Evolutionary conservation across 2,329 filamentous ascomycete species (phyloP).

Genomic region (Hypomyces perniciosus): DNA sequence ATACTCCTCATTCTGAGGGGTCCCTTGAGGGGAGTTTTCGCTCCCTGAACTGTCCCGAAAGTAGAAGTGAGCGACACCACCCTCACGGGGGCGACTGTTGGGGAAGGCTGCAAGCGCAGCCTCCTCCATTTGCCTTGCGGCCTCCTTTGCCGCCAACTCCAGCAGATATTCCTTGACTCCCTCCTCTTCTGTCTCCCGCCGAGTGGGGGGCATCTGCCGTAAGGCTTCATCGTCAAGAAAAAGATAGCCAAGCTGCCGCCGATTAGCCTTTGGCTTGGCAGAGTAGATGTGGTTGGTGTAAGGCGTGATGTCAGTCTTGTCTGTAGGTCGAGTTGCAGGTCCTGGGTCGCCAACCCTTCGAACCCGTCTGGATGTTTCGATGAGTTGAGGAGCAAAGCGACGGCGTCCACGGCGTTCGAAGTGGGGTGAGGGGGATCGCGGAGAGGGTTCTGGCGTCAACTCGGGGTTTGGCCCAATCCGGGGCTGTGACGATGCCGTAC

Average conservation of each 20-base stretch:
- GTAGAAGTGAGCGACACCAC: constrained; percentile 65
- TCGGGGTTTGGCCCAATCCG: constrained; percentile 49
- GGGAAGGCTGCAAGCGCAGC: constrained; percentile 70
- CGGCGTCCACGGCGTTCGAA: constrained; percentile 38
- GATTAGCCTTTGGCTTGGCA: constrained; percentile 34
- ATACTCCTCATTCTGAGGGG: constrained; percentile 26
- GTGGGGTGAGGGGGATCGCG: constrained; percentile 42
- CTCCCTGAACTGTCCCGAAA: constrained; percentile 59
- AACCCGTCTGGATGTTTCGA: constrained; percentile 71
- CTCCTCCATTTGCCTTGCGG: constrained; percentile 74
- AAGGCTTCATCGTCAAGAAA: constrained; percentile 23
- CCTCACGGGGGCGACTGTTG: constrained; percentile 62
- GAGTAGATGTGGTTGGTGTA: constrained; percentile 57
- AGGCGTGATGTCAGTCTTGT: constrained; percentile 67
- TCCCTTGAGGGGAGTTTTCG: constrained; percentile 39
- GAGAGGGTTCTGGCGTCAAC: constrained; percentile 48
- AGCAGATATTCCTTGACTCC: constrained; percentile 71
- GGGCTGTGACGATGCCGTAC: constrained; percentile 13
- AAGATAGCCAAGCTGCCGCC: constrained; percentile 24
- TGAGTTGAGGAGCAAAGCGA: constrained; percentile 69
- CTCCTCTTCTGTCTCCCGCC: constrained; percentile 69
- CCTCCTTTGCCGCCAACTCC: constrained; percentile 71
- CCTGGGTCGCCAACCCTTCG: constrained; percentile 59
- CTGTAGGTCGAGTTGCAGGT: constrained; percentile 56
- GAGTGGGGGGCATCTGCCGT: constrained; percentile 34